Evolutionary conservation across 495 filamentous ascomycete genomes (phyloP).

Genomic region (Massariosphaeria phaeospora): DNA sequence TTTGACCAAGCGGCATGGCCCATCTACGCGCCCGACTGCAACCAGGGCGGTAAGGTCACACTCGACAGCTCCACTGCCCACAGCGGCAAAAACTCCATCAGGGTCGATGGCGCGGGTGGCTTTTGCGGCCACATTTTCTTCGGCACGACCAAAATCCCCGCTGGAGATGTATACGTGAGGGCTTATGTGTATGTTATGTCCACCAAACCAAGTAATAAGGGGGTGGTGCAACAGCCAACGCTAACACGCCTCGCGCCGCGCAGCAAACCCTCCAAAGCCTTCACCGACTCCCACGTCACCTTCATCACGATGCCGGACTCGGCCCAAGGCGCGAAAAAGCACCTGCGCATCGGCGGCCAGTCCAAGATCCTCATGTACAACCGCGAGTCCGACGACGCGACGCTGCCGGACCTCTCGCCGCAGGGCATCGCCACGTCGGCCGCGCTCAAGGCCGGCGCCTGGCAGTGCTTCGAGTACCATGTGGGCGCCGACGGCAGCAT

Average conservation of each 20-base stretch:
- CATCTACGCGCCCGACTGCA: conserved; percentile 53
- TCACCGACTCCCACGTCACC: conserved; percentile 52
- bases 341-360: conserved; percentile 56
- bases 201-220: neutral
- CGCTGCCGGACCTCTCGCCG: conserved; percentile 54
- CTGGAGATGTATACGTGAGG: conserved; percentile 53
- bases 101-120: conserved; percentile 50
- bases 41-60: conserved; percentile 51
- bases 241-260: conserved; percentile 31
- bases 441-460: conserved; percentile 46
- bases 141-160: conserved; percentile 52
- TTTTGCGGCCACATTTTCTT: conserved; percentile 59
- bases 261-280: conserved; percentile 51
- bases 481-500: conserved; percentile 51
- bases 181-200: conserved; percentile 47
- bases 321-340: conserved; percentile 50
- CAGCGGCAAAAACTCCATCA: conserved; percentile 53
- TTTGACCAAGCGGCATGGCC: conserved; percentile 53
- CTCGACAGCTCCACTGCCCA: conserved; percentile 51
- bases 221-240: conserved; percentile 22
- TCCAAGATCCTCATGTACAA: conserved; percentile 56
- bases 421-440: conserved; percentile 50
- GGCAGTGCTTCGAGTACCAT: conserved; percentile 57
- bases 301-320: conserved; percentile 60
- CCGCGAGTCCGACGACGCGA: conserved; percentile 57